Conservation (phyloP, 768 basidiomycete species). For the Calvatia gigantea region DNA sequence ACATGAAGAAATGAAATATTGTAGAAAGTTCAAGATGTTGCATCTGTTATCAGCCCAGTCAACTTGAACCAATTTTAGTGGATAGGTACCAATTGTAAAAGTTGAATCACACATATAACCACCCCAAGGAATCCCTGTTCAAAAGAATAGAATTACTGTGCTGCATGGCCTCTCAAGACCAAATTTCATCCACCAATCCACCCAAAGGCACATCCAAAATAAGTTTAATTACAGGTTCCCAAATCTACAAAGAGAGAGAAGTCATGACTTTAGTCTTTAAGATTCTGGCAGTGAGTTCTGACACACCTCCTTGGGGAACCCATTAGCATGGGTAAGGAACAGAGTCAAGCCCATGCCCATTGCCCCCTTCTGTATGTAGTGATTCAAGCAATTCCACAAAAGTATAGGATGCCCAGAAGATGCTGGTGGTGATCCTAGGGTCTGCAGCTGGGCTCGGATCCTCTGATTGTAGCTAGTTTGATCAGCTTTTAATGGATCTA, state of each 20-base stretch:
- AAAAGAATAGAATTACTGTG: conserved; percentile 80
- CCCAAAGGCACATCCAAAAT: conserved; percentile 44
- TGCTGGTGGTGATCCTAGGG: too few species aligned
- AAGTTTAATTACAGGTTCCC: conserved; percentile 63
- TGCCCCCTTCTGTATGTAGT: conserved; percentile 47
- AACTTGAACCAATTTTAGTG: conserved; percentile 34
- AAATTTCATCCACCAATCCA: conserved; percentile 57
- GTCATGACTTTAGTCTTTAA: neutral
- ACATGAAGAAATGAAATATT: conserved; percentile 56
- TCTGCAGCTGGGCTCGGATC: too few species aligned
- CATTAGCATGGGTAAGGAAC: conserved; percentile 80
- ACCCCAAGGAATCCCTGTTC: conserved; percentile 52
- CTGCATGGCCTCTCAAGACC: conserved; percentile 79
- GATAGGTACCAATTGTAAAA: neutral
- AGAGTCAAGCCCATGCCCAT: conserved; percentile 53
- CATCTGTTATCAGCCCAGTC: conserved; percentile 78
- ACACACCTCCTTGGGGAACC: conserved; percentile 80
- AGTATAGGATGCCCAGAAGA: too few species aligned
- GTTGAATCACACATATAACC: conserved; percentile 4
- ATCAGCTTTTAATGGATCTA: too few species aligned
- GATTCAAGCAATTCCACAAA: conserved; percentile 65
- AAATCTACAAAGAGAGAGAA: conserved; percentile 50
- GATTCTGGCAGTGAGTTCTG: neutral
- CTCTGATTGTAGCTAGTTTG: too few species aligned
- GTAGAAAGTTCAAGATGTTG: conserved; percentile 74